A percentile compares a stretch with the other conserved stretches of the same genome.
These are phyloP conservation scores for Piromyces finnis DNA, from an alignment of 192 early-diverging fungal genomes.

Conservation along the genomic window DNA sequence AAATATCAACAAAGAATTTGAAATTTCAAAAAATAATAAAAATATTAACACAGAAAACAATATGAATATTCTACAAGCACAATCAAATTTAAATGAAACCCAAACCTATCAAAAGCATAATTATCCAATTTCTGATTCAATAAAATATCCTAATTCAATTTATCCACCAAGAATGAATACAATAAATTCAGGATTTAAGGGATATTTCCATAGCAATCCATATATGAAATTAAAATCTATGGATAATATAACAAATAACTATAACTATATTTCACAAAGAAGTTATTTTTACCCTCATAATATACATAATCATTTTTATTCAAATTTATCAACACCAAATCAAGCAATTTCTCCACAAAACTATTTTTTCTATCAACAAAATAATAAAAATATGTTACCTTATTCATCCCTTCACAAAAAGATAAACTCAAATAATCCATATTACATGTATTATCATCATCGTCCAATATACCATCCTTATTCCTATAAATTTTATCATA, in stretches of 20 bases:
- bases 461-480: neutral
- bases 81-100: too few relatives aligned
- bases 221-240: neutral
- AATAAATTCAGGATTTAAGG: neutral
- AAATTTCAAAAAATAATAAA: too few relatives aligned
- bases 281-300: neutral
- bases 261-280: neutral
- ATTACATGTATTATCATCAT: neutral
- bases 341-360: neutral
- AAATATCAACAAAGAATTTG: too few relatives aligned
- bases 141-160: neutral
- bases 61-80: too few relatives aligned
- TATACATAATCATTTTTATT: neutral
- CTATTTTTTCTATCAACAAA: neutral
- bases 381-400: neutral
- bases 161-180: neutral
- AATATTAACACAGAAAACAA: too few relatives aligned
- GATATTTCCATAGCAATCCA: neutral
- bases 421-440: neutral
- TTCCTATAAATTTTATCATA: neutral
- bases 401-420: neutral
- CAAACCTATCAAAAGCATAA: too few relatives aligned
- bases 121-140: too few relatives aligned
- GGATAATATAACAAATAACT: neutral
- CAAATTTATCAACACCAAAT: neutral